Base-by-base conservation (phyloP, 2,329 filamentous ascomycete genomes). In the Graphilbum ipis-grandicollis region DNA sequence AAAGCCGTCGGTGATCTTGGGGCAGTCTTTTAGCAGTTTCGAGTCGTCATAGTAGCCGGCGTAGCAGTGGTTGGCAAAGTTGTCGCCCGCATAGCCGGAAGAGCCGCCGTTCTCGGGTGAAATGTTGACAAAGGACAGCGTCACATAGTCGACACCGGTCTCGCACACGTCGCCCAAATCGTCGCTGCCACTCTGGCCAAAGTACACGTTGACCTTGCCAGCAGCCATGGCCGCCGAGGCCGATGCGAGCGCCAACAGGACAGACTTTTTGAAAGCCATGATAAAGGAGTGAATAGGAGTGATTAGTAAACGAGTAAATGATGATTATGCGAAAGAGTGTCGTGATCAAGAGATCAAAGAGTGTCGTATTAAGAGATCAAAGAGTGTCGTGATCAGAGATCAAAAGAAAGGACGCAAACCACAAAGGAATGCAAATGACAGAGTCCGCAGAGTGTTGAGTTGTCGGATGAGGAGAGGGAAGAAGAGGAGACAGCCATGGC, bases 51-150 rank as follows among this genome's bases (percentile, higher is more conserved):
- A 58, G 39, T 48, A 43, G 21, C 45, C 48, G 8, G 46, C 48
- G 17, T 44, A 47, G 42, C 58, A 61, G 46, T 60, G 56, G 19
- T 41, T 40, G 33, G 45, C 56, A 32, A 60, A 60, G 50, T 60
- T 57, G 37, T 50, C 54, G 3, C 55, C 56, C 2, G 57, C 52
- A 30, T 55, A 56, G 33, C 44, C 44, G 4, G 49, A 47, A 2
- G 44, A 43, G 5, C 48, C 44, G 31, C 53, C 55, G 29, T 58
- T 46, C 42, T 58, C 56, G 17, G 57, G 57, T 3, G 56, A 55
- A 34, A 48, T 46, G 46, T 57, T 56, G 42, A 60, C 44, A 39
- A 60, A 60, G 32, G 48, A 53, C 18, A 61, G 47, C 6, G 57
- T 60, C 34, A 61, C 48, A 33, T 53, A 58, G 40, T 61, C 57